Evolutionary conservation across 2,329 filamentous ascomycete species (phyloP).

Genomic region (Penicillium olsonii): DNA sequence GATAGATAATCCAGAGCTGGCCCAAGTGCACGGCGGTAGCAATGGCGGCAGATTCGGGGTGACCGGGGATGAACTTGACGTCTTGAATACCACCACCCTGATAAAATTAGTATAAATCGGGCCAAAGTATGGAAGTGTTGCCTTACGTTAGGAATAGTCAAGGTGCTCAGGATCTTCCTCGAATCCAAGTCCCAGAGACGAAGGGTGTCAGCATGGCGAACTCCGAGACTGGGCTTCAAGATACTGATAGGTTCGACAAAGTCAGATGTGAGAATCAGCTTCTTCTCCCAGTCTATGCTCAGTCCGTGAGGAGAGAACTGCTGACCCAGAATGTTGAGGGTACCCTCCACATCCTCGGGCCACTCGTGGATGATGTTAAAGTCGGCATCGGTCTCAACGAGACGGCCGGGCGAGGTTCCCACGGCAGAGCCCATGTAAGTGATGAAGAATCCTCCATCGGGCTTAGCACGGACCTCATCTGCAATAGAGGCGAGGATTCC

Average conservation of each 20-base stretch:
- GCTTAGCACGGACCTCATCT: slow-evolving; percentile 65
- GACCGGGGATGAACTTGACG: slow-evolving; percentile 65
- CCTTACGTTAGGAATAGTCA: slow-evolving; percentile 59
- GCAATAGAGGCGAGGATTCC: slow-evolving; percentile 61
- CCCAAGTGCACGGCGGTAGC: slow-evolving; percentile 62
- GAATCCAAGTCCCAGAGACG: slow-evolving; percentile 59
- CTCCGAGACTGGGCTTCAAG: slow-evolving; percentile 59
- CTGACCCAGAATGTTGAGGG: slow-evolving; percentile 59
- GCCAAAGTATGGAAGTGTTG: too few relatives aligned
- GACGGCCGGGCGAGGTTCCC: slow-evolving; percentile 60
- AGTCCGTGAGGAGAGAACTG: slow-evolving; percentile 66
- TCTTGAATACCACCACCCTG: slow-evolving; percentile 62
- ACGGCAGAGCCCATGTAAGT: slow-evolving; percentile 64
- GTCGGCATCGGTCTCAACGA: slow-evolving; percentile 61
- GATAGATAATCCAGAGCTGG: slow-evolving; percentile 67
- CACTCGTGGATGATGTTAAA: slow-evolving; percentile 65
- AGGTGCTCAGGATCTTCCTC: slow-evolving; percentile 60
- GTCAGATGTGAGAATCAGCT: slow-evolving; percentile 62
- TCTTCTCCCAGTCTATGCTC: slow-evolving; percentile 58
- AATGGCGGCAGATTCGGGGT: slow-evolving; percentile 59
- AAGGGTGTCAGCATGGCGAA: slow-evolving; percentile 58
- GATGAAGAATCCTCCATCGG: slow-evolving; percentile 62
- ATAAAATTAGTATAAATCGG: background rate
- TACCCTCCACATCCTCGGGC: slow-evolving; percentile 58
- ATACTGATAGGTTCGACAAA: slow-evolving; percentile 64